Base-by-base conservation (phyloP, 164 flowering plant species). In the Aristolochia contorta region DNA sequence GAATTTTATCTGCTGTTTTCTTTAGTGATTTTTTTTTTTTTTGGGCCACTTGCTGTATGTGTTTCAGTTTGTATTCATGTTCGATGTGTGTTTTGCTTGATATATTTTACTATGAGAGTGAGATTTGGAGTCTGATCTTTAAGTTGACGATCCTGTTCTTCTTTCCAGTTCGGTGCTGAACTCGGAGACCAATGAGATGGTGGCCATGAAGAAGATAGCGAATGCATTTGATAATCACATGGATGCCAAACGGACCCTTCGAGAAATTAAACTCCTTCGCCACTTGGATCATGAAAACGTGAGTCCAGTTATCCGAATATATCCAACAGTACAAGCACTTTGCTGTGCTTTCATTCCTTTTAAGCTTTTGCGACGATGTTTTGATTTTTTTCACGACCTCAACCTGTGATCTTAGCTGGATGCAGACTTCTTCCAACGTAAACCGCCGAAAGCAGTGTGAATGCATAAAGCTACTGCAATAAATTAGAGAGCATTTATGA, bases 201-300 rank as follows among this genome's bases (percentile, higher is more conserved):
- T 92, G 13, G 98, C 96, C 53, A 74, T 92, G 14, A 92, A 92
- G 88, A 89, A 87, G 75, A 92, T 87, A 16, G 91, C 87, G 7
- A 82, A 85, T 68, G 98, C 98, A 0, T 92, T 92, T 33, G 98
- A 89, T 54, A 92, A 85, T 62, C 77, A 77, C 65, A 92, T 84
- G 84, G 96, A 92, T 70, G 95, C 98, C 0, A 92, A 89, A 73
- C 74, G 98, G 21, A 92, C 98, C n/a, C 91, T 92, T 47, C 77
- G 98, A 0, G 98, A 92, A 71, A 92, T 92, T 58, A 92, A 89
- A 69, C 84, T 92, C 46, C 91, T 91, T 52, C 79, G 88, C 0
- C 98, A 92, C 75, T 68, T 92, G 72, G 87, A 87, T 77, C 98
- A 92, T 45, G 96, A 92, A 61, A 92, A 92, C 68, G 98, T 92